These are phyloP conservation scores for Pezicula carpinea DNA, from an alignment of 2,329 filamentous ascomycete genomes.

Conservation along the genomic window DNA sequence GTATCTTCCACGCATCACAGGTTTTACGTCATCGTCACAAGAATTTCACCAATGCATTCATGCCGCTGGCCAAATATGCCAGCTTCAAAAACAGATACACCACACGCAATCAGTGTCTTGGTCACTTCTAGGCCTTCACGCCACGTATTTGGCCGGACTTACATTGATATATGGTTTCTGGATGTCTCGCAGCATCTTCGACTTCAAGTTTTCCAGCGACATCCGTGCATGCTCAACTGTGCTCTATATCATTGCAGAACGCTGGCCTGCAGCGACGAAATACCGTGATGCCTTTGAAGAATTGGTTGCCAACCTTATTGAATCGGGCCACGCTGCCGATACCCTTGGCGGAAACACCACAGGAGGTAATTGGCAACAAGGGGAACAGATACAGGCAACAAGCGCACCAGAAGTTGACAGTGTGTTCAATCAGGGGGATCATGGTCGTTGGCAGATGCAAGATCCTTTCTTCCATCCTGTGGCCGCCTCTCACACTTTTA, in stretches of 20 bases:
- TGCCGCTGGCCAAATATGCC: conserved; percentile 34
- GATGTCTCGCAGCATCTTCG: conserved; percentile 1
- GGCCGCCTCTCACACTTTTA: background rate
- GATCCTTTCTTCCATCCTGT: conserved; percentile 1
- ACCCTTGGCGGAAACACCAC: background rate
- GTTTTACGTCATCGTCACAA: conserved; percentile 37
- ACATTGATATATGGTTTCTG: conserved; percentile 21
- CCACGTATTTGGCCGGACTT: conserved; percentile 34
- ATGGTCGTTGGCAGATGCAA: background rate
- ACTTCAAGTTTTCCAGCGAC: conserved; percentile 3
- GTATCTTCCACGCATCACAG: conserved; percentile 42
- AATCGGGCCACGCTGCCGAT: background rate
- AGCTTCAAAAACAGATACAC: conserved; percentile 34
- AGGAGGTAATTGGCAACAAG: background rate
- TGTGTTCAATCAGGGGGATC: background rate
- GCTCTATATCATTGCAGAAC: conserved; percentile 37
- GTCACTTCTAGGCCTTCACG: conserved; percentile 35
- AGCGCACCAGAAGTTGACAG: background rate
- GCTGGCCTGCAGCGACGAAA: conserved; percentile 34
- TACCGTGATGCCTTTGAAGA: conserved; percentile 34
- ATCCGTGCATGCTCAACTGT: conserved; percentile 33
- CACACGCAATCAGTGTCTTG: conserved; percentile 32
- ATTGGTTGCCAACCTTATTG: background rate
- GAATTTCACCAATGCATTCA: conserved; percentile 36
- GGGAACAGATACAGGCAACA: background rate